Conservation (phyloP, 2,329 filamentous ascomycete species). For the Stagonosporopsis rhizophila region DNA sequence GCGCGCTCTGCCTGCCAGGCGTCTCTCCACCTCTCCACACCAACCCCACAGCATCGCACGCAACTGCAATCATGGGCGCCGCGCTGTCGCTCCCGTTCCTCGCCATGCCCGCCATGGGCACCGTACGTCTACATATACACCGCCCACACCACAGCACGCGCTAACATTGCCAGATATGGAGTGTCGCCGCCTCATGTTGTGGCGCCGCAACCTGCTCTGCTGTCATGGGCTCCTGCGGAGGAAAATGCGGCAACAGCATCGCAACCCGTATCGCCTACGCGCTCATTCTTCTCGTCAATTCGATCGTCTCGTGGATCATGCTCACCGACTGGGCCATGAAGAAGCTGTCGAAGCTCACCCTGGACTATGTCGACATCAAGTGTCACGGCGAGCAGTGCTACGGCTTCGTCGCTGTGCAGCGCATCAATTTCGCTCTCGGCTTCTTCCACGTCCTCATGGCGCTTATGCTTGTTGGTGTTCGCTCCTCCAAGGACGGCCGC, state of each 20-base stretch:
- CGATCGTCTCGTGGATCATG: slow-evolving; percentile 98
- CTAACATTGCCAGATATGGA: slow-evolving; percentile 66
- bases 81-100: slow-evolving; percentile 88
- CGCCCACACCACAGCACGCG: slow-evolving; percentile 1
- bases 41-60: slow-evolving; percentile 18
- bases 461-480: slow-evolving; percentile 83
- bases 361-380: slow-evolving; percentile 95
- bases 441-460: slow-evolving; percentile 91
- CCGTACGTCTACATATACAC: slow-evolving; percentile 65
- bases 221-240: slow-evolving; percentile 89
- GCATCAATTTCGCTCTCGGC: slow-evolving; percentile 96
- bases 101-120: slow-evolving; percentile 83
- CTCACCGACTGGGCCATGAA: slow-evolving; percentile 98
- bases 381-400: slow-evolving; percentile 89
- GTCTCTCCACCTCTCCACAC: slow-evolving; percentile 15
- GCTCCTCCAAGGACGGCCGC: slow-evolving; percentile 83
- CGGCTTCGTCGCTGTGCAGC: slow-evolving; percentile 94
- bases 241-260: slow-evolving; percentile 94
- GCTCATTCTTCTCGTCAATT: slow-evolving; percentile 93
- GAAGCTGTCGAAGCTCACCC: slow-evolving; percentile 87
- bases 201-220: slow-evolving; percentile 96
- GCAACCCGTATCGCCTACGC: slow-evolving; percentile 97
- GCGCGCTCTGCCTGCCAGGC: slow-evolving; percentile 9
- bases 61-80: slow-evolving; percentile 74
- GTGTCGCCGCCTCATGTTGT: slow-evolving; percentile 87